A percentile compares a stretch with the other conserved stretches of the same genome.
Evolutionary conservation across 2,329 filamentous ascomycete genomes (phyloP).

Genomic region (Colletotrichum lini): DNA sequence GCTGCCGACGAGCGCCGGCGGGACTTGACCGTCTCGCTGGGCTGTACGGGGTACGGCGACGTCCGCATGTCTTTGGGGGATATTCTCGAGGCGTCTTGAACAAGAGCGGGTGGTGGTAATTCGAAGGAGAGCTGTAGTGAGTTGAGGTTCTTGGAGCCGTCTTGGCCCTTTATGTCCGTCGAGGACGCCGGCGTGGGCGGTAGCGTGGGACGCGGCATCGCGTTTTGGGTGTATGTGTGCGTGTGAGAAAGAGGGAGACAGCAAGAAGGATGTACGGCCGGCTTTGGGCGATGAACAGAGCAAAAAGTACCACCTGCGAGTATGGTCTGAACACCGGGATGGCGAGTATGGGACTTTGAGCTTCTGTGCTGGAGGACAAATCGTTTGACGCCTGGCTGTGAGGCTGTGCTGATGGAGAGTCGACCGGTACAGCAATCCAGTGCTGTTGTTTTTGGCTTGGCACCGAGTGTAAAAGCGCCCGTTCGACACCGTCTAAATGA

Average conservation of each 20-base stretch:
- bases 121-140: constrained; percentile 79
- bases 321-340: constrained; percentile 16
- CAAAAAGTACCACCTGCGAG: constrained; percentile 1
- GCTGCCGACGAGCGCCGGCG: constrained; percentile 66
- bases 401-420: constrained; percentile 27
- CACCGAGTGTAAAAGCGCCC: constrained; percentile 10
- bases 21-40: constrained; percentile 67
- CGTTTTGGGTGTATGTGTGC: constrained; percentile 24
- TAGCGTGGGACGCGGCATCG: constrained; percentile 76
- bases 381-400: constrained; percentile 19
- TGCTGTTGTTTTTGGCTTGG: constrained; percentile 24
- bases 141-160: constrained; percentile 72
- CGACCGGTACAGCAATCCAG: constrained; percentile 1
- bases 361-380: constrained; percentile 10
- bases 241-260: background rate
- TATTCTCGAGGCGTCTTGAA: constrained; percentile 61
- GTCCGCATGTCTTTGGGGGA: constrained; percentile 58
- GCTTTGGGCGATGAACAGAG: constrained; percentile 14
- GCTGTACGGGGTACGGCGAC: constrained; percentile 61
- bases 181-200: constrained; percentile 86
- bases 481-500: background rate
- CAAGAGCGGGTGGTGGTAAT: constrained; percentile 82
- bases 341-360: constrained; percentile 19
- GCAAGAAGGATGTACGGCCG: background rate
- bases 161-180: constrained; percentile 82